Percentiles rank a stretch among this genome's conserved stretches.
Conservation (phyloP, 805 yeast species). For the Tetrapisispora nanseiensis region DNA sequence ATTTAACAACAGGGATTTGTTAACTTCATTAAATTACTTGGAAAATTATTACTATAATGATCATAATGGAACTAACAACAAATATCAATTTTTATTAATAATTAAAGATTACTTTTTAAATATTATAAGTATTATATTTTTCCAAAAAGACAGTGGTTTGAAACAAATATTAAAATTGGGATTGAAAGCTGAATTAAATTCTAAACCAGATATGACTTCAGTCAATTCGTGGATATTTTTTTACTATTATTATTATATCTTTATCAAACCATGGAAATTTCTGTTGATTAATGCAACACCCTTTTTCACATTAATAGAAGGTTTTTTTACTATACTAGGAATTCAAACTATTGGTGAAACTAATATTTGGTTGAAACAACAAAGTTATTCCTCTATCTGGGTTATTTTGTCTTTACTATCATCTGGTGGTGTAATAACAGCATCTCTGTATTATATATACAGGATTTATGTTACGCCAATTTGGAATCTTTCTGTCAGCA, state of each 20-base stretch:
- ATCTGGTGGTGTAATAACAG: conserved; percentile 67
- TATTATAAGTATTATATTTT: neutral
- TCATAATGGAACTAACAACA: neutral
- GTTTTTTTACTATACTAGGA: conserved; percentile 82
- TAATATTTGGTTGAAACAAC: conserved; percentile 48
- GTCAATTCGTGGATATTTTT: conserved; percentile 12
- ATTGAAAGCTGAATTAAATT: neutral
- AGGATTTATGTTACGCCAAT: conserved; percentile 74
- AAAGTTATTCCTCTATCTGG: conserved; percentile 63
- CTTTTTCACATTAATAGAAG: conserved; percentile 80
- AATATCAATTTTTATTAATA: neutral
- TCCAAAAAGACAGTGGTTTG: neutral
- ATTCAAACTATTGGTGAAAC: conserved; percentile 89
- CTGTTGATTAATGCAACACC: conserved; percentile 77
- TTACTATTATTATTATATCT: conserved; percentile 28
- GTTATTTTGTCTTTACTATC: conserved; percentile 60
- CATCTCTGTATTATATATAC: conserved; percentile 67
- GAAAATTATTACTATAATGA: conserved; percentile 1
- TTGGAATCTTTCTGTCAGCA: conserved; percentile 56
- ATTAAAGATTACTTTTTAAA: conserved; percentile 1
- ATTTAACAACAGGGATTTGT: conserved; percentile 32
- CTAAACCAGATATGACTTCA: neutral
- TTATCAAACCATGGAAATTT: conserved; percentile 60
- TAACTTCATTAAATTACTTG: neutral
- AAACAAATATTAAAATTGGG: neutral